phyloP scores from a whole-genome alignment of 768 basidiomycete genomes.

The Psilocybe sp. region DNA sequence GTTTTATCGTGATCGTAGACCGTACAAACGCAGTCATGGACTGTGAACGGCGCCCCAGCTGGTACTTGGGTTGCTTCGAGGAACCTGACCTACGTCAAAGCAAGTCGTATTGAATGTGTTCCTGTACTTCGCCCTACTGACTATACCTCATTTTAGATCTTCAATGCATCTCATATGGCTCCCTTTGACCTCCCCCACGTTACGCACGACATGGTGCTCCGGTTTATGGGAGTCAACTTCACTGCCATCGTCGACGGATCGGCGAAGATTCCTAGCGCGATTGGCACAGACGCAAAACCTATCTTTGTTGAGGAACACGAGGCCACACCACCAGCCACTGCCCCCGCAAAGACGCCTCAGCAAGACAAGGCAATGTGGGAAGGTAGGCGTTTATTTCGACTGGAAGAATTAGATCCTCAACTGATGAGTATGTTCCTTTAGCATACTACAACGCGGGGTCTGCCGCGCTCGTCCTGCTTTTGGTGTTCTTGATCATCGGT shows the following conservation, averaged over 20 bases:
- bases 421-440: constrained; percentile 22
- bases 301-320: constrained; percentile 47
- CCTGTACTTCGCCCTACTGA: not conserved
- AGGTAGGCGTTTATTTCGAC: constrained; percentile 42
- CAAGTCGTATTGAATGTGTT: constrained; percentile 24
- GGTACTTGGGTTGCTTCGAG: constrained; percentile 91
- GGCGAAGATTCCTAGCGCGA: constrained; percentile 74
- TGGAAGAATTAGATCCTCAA: not conserved
- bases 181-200: constrained; percentile 83
- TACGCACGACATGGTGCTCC: constrained; percentile 96
- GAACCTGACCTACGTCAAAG: constrained; percentile 92
- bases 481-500: constrained; percentile 67
- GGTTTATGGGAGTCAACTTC: constrained; percentile 94
- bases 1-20: constrained; percentile 42
- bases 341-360: constrained; percentile 61
- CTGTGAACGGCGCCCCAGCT: constrained; percentile 69
- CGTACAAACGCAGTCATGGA: constrained; percentile 72
- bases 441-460: constrained; percentile 97
- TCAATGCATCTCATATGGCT: constrained; percentile 96
- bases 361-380: constrained; percentile 90
- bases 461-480: constrained; percentile 75
- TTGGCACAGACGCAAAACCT: constrained; percentile 75
- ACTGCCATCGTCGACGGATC: constrained; percentile 76
- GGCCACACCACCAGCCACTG: constrained; percentile 31
- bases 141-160: constrained; percentile 48